These are phyloP conservation scores for Nepenthes alata DNA, from an alignment of 179 eudicot genomes.

Conservation along the genomic window DNA sequence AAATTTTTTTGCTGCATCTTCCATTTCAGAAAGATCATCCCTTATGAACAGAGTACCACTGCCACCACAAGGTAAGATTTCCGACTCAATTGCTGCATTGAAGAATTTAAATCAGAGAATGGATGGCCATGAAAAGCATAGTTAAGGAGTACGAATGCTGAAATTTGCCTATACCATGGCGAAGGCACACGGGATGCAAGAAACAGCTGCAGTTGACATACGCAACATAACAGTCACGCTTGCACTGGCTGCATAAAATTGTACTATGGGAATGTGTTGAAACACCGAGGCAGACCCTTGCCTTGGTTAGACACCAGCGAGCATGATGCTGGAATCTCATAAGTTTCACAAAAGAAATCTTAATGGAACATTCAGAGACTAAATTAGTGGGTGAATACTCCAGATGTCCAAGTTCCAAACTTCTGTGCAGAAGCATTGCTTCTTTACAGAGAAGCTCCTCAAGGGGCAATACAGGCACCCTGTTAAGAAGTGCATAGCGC, in stretches of 20 bases:
- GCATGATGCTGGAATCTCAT: constrained; percentile 84
- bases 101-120: background rate
- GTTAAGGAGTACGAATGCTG: background rate
- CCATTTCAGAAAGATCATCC: constrained; percentile 60
- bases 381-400: constrained; percentile 28
- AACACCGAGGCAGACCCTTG: constrained; percentile 29
- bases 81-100: constrained; percentile 34
- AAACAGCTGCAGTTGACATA: constrained; percentile 69
- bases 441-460: constrained; percentile 98
- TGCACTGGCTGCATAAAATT: constrained; percentile 83
- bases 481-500: constrained; percentile 83
- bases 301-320: constrained; percentile 64
- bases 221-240: constrained; percentile 88
- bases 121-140: background rate
- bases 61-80: constrained; percentile 58
- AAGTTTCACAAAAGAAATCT: constrained; percentile 60
- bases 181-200: constrained; percentile 77
- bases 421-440: constrained; percentile 59
- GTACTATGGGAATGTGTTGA: constrained; percentile 52
- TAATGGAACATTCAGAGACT: constrained; percentile 35
- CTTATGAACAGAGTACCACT: constrained; percentile 43
- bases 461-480: constrained; percentile 82
- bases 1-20: constrained; percentile 67
- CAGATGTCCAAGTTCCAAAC: constrained; percentile 22
- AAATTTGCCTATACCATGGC: constrained; percentile 53